Base-by-base conservation (phyloP, 768 basidiomycete species). In the Suillus fuscotomentosus region DNA sequence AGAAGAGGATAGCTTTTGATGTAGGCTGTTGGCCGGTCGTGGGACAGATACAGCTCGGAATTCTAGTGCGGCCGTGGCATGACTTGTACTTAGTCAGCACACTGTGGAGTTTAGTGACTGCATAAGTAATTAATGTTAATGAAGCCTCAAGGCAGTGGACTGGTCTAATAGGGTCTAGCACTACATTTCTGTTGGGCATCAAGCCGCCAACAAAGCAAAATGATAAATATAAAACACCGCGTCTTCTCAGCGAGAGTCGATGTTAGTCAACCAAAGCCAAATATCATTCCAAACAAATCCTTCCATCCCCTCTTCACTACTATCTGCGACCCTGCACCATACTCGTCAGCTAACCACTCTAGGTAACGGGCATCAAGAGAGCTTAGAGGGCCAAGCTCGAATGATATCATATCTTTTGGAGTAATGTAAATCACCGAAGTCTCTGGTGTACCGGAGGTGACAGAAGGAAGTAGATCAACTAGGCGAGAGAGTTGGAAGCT, bases 311-410 rank as follows among this genome's bases (percentile, higher is more conserved):
- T 71, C 65, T 74, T 77, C 47, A 84, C 81, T 36, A 77, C 71
- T 38, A 82, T 73, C 60, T 69, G 70, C 9, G 68, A 66, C 0
- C 82, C 81, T 2, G 80, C 80, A 4, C 82, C 86, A 64, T 90
- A 90, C 74, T 91, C 89, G 60, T 82, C 81, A 1, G 81, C 84
- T 20, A 95, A 78, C 90, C 91, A 94, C 72, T 92, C 90, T 41
- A 93, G 76, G 71, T 93, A 94, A 50, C 79, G 80, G n/a, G 82
- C 87, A 66, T 94, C 92, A 55, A 88, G 71, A 5, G 80, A 77
- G 70, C 92, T 94, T 64, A 92, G 75, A 8, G 91, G 88, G 1
- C 91, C 88, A 0, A 94, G 82, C 71, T 90, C 90, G 55, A 94
- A 87, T 15, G 85, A 79, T 13, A 86, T 61, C 9, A 94, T 78